Evolutionary conservation across 2,329 filamentous ascomycete species (phyloP).

Genomic region (Zymoseptoria passerinii): DNA sequence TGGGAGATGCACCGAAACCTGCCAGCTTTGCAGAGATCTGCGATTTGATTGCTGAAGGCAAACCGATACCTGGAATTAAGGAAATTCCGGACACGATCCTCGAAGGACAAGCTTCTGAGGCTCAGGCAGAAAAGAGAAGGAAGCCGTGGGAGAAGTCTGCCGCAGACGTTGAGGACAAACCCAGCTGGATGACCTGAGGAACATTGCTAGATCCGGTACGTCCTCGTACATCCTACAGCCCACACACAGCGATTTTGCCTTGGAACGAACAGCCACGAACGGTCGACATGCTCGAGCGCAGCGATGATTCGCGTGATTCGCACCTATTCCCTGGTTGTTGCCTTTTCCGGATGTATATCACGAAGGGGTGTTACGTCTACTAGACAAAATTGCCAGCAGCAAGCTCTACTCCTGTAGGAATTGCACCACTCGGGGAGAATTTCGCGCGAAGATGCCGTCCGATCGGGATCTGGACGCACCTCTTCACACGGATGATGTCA

Average conservation of each 20-base stretch:
- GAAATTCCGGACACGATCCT: slow-evolving; percentile 77
- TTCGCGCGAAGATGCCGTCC: no score
- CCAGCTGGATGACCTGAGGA: slow-evolving; percentile 22
- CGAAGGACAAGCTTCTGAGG: slow-evolving; percentile 55
- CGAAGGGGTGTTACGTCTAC: no score
- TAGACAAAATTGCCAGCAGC: no score
- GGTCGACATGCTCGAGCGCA: not conserved
- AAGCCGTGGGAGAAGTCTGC: slow-evolving; percentile 74
- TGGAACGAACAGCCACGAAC: not conserved
- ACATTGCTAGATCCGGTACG: not conserved
- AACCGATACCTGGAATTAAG: slow-evolving; percentile 77
- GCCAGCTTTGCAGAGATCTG: slow-evolving; percentile 79
- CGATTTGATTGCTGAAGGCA: slow-evolving; percentile 71
- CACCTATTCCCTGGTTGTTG: not conserved
- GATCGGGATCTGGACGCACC: no score
- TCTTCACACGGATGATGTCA: no score
- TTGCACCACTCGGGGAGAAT: no score
- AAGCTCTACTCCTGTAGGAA: no score
- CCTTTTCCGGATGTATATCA: not conserved
- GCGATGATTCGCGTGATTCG: not conserved
- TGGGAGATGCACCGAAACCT: slow-evolving; percentile 60
- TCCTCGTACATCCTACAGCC: not conserved
- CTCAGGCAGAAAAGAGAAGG: slow-evolving; percentile 45
- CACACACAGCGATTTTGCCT: not conserved
- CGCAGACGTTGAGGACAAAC: slow-evolving; percentile 11